Evolutionary conservation across 768 basidiomycete species (phyloP), one percentile per base, ranked within the genome.

Genomic region (Leccinum pellstonianum): DNA sequence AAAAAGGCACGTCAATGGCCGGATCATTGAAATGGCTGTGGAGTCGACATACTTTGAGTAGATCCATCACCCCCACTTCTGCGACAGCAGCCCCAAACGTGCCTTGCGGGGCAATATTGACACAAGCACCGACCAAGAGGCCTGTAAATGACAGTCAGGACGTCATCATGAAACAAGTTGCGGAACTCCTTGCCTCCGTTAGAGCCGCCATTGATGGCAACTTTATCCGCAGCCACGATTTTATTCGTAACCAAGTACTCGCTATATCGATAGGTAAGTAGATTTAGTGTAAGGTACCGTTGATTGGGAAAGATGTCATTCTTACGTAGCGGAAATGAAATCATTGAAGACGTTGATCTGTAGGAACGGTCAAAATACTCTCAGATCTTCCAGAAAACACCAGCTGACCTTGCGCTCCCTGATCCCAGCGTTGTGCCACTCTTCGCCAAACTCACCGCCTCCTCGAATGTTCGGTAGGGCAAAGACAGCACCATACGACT

Each of bases 31-130:
- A 52, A 31, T 14, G 10, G 17, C 31, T 52, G 7, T 6, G 43
- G 51, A 60, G 23, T 6, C 9, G 43, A 53, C 48, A 35, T 66
- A 90, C 89, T 79, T 89, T 90, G 55, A 93, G 81, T 56, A 91
- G 76, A 72, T 93, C 91, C 62, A 86, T 77, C 2, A 93, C 91
- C 1, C 92, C 92, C 6, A 93, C 91, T 70, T 93, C 90, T 0
- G 90, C 86, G 5, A 93, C 80, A 1, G 82, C 89, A 19, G 86
- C 88, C n/a, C 91, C 91, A 62, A 91, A 86, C 4, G 84, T 78
- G 4, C 85, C 87, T 68, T 90, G 83, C 1, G 87, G 87, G 0
- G 90, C 90, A 41, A 88, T 86, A 61, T 92, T 89, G 50, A 89
- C 79, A 63, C 88, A 93, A n/a, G 91, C 91, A n/a, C 84, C 85